These are phyloP conservation scores for Aphanomyces astaci DNA, from an alignment of 352 stramenopile genomes.

Conservation along the genomic window DNA sequence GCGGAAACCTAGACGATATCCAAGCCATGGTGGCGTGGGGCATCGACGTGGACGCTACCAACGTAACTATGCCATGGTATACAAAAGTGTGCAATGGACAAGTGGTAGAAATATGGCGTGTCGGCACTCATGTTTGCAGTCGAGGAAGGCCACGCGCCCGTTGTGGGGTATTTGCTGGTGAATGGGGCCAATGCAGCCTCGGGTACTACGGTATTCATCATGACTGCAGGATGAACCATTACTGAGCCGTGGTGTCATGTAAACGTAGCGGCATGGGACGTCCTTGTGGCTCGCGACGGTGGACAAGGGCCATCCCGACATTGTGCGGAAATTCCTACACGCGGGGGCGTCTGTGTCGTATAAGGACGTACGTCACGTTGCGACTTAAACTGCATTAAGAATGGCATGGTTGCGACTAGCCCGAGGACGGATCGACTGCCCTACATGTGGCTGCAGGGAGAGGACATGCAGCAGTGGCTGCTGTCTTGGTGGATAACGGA, in stretches of 20 bases:
- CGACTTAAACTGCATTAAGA: neutral
- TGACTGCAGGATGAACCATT: too few relatives aligned
- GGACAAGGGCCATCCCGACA: slow-evolving; percentile 11
- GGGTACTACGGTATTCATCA: neutral
- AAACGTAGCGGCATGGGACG: neutral
- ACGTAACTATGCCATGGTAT: neutral
- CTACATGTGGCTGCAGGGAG: slow-evolving; percentile 1
- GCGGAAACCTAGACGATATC: neutral
- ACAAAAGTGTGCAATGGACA: neutral
- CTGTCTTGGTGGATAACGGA: slow-evolving; percentile 3
- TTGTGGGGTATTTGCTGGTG: slow-evolving; percentile 1
- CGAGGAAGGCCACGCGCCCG: slow-evolving; percentile 13
- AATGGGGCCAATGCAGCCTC: slow-evolving; percentile 2
- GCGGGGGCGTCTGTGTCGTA: slow-evolving; percentile 3
- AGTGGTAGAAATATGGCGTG: slow-evolving; percentile 12
- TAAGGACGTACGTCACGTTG: neutral
- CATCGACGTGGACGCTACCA: neutral
- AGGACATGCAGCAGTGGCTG: neutral
- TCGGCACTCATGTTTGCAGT: slow-evolving; percentile 17
- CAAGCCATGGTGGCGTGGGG: neutral
- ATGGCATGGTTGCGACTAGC: neutral
- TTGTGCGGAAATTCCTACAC: slow-evolving; percentile 12
- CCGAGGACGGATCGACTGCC: neutral
- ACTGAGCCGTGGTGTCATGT: neutral
- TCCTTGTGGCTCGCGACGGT: slow-evolving; percentile 10